Evolutionary conservation across 1,284 basidiomycete genomes (phyloP), one percentile per base, ranked within the genome.

Genomic region (Trichosporon faecale): DNA sequence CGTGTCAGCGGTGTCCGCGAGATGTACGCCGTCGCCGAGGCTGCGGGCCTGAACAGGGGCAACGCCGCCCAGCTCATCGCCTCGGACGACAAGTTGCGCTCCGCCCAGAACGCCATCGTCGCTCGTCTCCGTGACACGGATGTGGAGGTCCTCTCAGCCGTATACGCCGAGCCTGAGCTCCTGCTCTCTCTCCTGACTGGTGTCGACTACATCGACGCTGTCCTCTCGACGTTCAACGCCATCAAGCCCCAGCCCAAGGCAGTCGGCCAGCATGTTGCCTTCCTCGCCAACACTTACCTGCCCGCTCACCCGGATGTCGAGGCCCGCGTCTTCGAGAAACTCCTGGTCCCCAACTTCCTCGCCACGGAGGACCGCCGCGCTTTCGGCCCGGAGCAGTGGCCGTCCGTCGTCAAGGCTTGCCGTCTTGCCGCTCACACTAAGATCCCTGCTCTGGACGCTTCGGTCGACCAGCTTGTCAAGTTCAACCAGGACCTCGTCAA

Each of bases 311-410:
- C 85, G 0, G 80, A 84, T 0, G 69, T 83, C 0, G 76, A 83
- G 12, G 79, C 86, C 29, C 79, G 85, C 3, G 82, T 91, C 9
- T 89, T 93, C 73, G 85, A 89, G 74, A 80, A 84, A 23, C 79
- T 91, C 1, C 80, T 95, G 64, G 91, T 93, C 77, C 91, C 91
- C 0, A 88, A 89, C 75, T 82, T 95, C 21, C 81, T 95, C 14
- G 89, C 88, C 72, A 90, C 90, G 4, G 91, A 91, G 76, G 83
- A 89, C 3, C 86, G 88, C 63, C 87, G 89, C 72, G 89, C 88
- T 75, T 89, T 88, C 0, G 85, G 88, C 0, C 85, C 86, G 31
- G 78, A 86, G 27, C 87, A 89, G 0, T 94, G 92, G 92, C 37
- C 70, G 0, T 29, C 66, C 2, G 70, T 68, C 5, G 44, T 67